Base-by-base conservation (phyloP, 164 flowering plant genomes). In the Kalanchoe fedtschenkoi region DNA sequence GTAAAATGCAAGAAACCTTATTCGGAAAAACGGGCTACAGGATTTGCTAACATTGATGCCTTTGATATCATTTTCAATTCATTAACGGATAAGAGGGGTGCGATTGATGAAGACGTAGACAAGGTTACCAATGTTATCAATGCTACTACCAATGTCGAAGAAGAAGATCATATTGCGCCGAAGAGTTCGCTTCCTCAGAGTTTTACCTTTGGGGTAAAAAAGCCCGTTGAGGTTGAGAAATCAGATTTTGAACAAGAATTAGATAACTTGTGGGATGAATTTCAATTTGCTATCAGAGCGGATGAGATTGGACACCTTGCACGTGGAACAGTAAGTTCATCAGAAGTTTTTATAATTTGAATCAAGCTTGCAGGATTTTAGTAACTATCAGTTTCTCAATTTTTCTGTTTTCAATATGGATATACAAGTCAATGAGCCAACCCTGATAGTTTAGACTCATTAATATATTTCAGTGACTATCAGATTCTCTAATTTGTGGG, bases 151-250 rank as follows among this genome's bases (percentile, higher is more conserved):
- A 15, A 39, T 42, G 46, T 13, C 46, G 28, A 28, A 10, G 17
- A 56, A 56, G 21, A 56, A 29, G 35, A 30, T 28, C 9, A 61
- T 19, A 51, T n/a, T 39, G 21, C 47, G 29, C 37, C 7, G 13
- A 17, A 54, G 62, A 8, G 3, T 37, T 32, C 33, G 21, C 65
- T 60, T 26, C 67, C 68, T 0, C 55, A 47, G 42, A 62, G 60
- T 30, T 69, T 69, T 46, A 59, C 61, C 5, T 69, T 69, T 39
- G 64, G 56, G 9, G 71, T 60, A 17, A 61, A 64, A 24, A 53
- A 26, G 10, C 42, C 68, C 1, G 34, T 59, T 32, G 47, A 44
- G 16, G 44, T 33, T 9, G 71, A 69, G 26, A 60, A 69, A 64
- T 35, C 71, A 33, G 68, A 69, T 10, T 29, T 28, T 53, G 67